Conservation (phyloP, 768 basidiomycete species). For the Termitomyces sp. region DNA sequence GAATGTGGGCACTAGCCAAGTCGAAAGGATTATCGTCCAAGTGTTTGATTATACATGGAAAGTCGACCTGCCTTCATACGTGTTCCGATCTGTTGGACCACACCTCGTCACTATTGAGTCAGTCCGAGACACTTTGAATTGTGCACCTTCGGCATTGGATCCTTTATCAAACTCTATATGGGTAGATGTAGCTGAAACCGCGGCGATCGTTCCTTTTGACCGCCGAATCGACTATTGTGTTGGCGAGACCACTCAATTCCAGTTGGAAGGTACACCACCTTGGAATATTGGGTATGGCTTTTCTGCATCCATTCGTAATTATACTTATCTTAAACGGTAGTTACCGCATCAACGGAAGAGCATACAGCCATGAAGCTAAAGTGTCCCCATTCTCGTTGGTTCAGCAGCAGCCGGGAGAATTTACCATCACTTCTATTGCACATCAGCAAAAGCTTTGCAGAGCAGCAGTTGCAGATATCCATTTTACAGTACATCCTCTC, state of each 20-base stretch:
- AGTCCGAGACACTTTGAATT: slow-evolving; percentile 75
- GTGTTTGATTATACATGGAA: slow-evolving; percentile 56
- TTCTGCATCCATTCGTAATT: slow-evolving; percentile 2
- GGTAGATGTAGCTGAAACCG: slow-evolving; percentile 96
- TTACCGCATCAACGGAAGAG: slow-evolving; percentile 76
- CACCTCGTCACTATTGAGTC: slow-evolving; percentile 76
- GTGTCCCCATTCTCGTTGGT: slow-evolving; percentile 81
- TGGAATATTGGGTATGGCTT: slow-evolving; percentile 77
- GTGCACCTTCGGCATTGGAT: slow-evolving; percentile 68
- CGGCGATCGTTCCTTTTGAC: slow-evolving; percentile 84
- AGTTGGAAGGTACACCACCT: slow-evolving; percentile 89
- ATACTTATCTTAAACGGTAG: slow-evolving; percentile 29
- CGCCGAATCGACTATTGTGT: slow-evolving; percentile 79
- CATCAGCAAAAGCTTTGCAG: slow-evolving; percentile 93
- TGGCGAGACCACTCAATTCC: slow-evolving; percentile 86
- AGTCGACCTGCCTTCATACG: slow-evolving; percentile 61
- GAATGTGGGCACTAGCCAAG: slow-evolving; percentile 66
- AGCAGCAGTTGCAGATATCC: slow-evolving; percentile 70
- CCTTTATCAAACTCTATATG: slow-evolving; percentile 58
- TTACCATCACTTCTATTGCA: slow-evolving; percentile 82
- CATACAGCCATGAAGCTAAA: slow-evolving; percentile 67
- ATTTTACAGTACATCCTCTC: slow-evolving; percentile 69
- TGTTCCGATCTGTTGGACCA: slow-evolving; percentile 73
- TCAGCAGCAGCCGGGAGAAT: slow-evolving; percentile 78
- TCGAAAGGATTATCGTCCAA: slow-evolving; percentile 52